Base-by-base conservation (phyloP, 495 filamentous ascomycete species). In the Apiosordaria backusii region DNA sequence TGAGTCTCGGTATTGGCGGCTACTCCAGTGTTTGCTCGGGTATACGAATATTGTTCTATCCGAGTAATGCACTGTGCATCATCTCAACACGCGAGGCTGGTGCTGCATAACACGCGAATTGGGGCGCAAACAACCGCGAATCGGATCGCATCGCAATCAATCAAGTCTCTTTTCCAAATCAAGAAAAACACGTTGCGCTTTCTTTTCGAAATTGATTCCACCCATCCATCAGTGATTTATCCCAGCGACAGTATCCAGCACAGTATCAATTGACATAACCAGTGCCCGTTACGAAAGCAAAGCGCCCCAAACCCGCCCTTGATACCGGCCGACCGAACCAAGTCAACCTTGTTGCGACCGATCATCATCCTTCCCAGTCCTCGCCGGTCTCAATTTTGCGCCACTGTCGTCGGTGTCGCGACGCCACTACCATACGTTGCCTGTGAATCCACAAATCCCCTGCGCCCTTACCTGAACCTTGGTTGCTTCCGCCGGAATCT, bases 41-140 rank as follows among this genome's bases (percentile, higher is more conserved):
- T 45, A 45, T 45, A 18, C 10, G 6, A 15, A 45, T 45, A 45
- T 45, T 13, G 35, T 15, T 45, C 1, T 45, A 45, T 45, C 35
- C 35, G 35, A 45, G 9, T 45, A 45, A 13, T 45, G 35, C 35
- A 45, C 35, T 13, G 35, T 45, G 13, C 35, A 45, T 16, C 35
- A 45, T 16, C 0, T 6, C 21, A 29, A 2, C 15, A 23, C 62
- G 18, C 6, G 23, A 25, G 19, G 15, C 3, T n/a, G 18, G 24
- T 27, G 50, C 68, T 72, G 29, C 27, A 45, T 15, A 45, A 45
- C 35, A 45, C 35, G 13, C 35, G 35, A 45, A 45, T 45, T 45
- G 35, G 35, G 10, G 35, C 0, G 27, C 27, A 29, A 29, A 15
- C 35, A 45, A 13, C 35, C 13, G 35, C 35, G 13, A 45, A 45